phyloP scores from a whole-genome alignment of 768 basidiomycete genomes.

The Lentinula sp. region DNA sequence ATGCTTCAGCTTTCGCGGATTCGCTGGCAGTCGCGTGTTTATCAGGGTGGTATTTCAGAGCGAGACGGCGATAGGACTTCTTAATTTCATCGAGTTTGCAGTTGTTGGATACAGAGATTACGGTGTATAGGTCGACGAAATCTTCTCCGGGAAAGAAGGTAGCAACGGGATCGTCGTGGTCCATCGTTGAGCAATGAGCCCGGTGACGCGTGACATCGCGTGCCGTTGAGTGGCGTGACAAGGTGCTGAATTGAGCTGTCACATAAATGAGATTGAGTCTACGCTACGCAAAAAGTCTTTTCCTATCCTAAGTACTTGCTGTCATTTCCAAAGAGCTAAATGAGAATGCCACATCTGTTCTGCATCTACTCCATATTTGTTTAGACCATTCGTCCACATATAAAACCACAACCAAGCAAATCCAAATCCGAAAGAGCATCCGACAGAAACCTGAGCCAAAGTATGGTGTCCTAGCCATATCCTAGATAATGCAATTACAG shows the following conservation, averaged over 20 bases:
- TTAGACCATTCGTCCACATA: slow-evolving; percentile 42
- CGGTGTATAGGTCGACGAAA: slow-evolving; percentile 69
- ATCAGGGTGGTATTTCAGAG: slow-evolving; percentile 85
- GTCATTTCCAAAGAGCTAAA: not conserved
- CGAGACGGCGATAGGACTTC: slow-evolving; percentile 80
- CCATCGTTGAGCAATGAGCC: slow-evolving; percentile 36
- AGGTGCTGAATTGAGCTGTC: not conserved
- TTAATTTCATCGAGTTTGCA: slow-evolving; percentile 66
- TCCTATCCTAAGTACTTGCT: not conserved
- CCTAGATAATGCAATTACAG: slow-evolving; percentile 52
- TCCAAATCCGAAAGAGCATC: slow-evolving; percentile 45
- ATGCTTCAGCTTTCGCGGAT: slow-evolving; percentile 57
- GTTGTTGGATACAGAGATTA: slow-evolving; percentile 50
- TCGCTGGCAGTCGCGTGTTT: slow-evolving; percentile 66
- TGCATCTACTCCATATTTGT: slow-evolving; percentile 18
- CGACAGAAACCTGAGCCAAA: slow-evolving; percentile 58
- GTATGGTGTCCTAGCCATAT: slow-evolving; percentile 79
- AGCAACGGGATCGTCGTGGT: slow-evolving; percentile 63
- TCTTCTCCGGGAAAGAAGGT: slow-evolving; percentile 77
- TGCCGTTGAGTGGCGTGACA: not conserved
- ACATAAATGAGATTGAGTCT: too few species aligned
- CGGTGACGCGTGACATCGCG: slow-evolving; percentile 12
- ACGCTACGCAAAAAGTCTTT: too few species aligned
- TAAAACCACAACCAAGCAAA: slow-evolving; percentile 53
- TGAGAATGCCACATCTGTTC: slow-evolving; percentile 14